Evolutionary conservation across 164 flowering plant species (phyloP).

Genomic region (Buxus sempervirens): DNA sequence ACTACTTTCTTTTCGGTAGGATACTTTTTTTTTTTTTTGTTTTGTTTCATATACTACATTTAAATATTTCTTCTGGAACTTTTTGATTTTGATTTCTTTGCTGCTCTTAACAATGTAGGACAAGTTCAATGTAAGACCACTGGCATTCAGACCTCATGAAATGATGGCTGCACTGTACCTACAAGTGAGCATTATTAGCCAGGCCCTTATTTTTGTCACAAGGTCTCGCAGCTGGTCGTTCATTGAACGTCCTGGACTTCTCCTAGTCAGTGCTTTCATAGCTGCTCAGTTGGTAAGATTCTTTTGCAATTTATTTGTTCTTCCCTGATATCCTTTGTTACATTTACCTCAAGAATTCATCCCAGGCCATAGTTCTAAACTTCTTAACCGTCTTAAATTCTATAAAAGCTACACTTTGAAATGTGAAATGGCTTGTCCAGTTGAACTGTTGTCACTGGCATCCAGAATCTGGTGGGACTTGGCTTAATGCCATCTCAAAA

Average conservation of each 20-base stretch:
- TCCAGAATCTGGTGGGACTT: too few relatives aligned
- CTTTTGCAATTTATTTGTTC: background rate
- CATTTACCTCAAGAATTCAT: too few relatives aligned
- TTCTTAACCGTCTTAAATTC: too few relatives aligned
- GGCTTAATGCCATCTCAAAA: too few relatives aligned
- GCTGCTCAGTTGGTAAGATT: slow-evolving; percentile 46
- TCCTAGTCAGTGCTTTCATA: slow-evolving; percentile 37
- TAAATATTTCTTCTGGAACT: too few relatives aligned
- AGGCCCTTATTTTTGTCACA: slow-evolving; percentile 53
- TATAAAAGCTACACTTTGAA: too few relatives aligned
- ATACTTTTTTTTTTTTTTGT: too few relatives aligned
- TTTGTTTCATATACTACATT: background rate
- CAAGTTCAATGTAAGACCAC: slow-evolving; percentile 35
- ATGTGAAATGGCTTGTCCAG: too few relatives aligned
- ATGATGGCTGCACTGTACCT: slow-evolving; percentile 55
- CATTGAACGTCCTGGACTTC: slow-evolving; percentile 51
- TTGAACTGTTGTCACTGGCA: too few relatives aligned
- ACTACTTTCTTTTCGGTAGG: slow-evolving; percentile 39
- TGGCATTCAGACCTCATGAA: slow-evolving; percentile 21
- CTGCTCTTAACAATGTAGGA: slow-evolving; percentile 23
- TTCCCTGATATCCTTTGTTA: background rate
- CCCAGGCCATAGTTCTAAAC: too few relatives aligned
- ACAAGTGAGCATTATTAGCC: slow-evolving; percentile 54
- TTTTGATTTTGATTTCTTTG: slow-evolving; percentile 6
- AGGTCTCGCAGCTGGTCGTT: slow-evolving; percentile 60